Evolutionary conservation across 305 asterid genomes (phyloP).

Genomic region (Fraxinus paxiana): DNA sequence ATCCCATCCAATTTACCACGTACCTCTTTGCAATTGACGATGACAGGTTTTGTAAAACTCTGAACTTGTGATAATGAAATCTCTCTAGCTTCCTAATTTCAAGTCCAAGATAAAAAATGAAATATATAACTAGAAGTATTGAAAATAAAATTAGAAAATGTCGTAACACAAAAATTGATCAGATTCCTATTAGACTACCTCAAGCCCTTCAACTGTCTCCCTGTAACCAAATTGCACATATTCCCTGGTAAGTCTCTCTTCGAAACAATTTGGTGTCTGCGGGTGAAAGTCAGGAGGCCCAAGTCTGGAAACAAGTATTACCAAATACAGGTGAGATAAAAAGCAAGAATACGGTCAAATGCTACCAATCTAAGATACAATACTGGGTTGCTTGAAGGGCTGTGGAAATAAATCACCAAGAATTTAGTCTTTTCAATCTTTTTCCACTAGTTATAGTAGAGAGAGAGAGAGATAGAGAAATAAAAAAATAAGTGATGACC

Average conservation of each 20-base stretch:
- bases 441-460: not conserved
- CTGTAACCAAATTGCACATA: slow-evolving; percentile 73
- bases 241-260: slow-evolving; percentile 74
- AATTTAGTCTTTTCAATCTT: not conserved
- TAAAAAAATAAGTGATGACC: not conserved
- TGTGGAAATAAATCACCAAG: not conserved
- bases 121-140: not conserved
- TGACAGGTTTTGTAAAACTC: slow-evolving; percentile 58
- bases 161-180: slow-evolving; percentile 9
- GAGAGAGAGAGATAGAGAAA: not conserved
- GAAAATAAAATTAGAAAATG: slow-evolving; percentile 14
- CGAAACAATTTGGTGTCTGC: slow-evolving; percentile 78
- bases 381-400: not conserved
- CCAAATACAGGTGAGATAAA: slow-evolving; percentile 1
- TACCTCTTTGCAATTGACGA: slow-evolving; percentile 88
- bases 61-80: slow-evolving; percentile 68
- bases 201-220: slow-evolving; percentile 86
- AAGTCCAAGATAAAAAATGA: slow-evolving; percentile 2
- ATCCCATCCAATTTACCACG: slow-evolving; percentile 12
- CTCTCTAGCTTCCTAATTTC: slow-evolving; percentile 78
- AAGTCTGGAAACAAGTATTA: slow-evolving; percentile 47
- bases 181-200: slow-evolving; percentile 39
- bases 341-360: not conserved
- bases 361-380: not conserved
- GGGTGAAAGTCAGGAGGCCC: slow-evolving; percentile 98